These are phyloP conservation scores for Alternaria infectoria DNA, from an alignment of 2,329 filamentous ascomycete genomes.

Conservation along the genomic window DNA sequence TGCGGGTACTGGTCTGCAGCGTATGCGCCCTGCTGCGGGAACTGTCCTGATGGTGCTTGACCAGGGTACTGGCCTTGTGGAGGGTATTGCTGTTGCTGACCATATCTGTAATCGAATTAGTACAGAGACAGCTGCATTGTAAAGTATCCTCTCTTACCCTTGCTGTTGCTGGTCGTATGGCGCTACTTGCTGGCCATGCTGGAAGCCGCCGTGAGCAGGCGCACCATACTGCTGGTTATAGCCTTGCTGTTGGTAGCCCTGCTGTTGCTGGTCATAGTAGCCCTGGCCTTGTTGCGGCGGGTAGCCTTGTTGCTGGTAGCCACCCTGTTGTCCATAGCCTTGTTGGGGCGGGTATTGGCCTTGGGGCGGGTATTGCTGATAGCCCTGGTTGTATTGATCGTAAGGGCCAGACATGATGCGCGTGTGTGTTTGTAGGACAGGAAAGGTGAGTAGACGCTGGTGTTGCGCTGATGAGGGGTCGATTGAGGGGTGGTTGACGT, in stretches of 20 bases:
- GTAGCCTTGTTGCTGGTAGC: slow-evolving; percentile 39
- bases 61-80: slow-evolving; percentile 39
- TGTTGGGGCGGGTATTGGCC: slow-evolving; percentile 39
- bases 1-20: slow-evolving; percentile 47
- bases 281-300: slow-evolving; percentile 35
- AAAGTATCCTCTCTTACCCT: slow-evolving; percentile 31
- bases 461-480: slow-evolving; percentile 15
- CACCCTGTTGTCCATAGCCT: slow-evolving; percentile 40
- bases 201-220: slow-evolving; percentile 57
- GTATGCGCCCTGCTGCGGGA: slow-evolving; percentile 52
- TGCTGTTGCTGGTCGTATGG: slow-evolving; percentile 45
- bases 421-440: slow-evolving; percentile 8
- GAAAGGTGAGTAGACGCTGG: background rate
- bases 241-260: slow-evolving; percentile 36
- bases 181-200: slow-evolving; percentile 51
- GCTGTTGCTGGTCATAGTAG: slow-evolving; percentile 45
- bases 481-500: slow-evolving; percentile 21
- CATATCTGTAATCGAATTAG: slow-evolving; percentile 24
- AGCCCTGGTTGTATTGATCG: slow-evolving; percentile 51
- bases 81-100: slow-evolving; percentile 29
- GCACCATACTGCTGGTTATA: slow-evolving; percentile 52
- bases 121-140: background rate
- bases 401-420: slow-evolving; percentile 60
- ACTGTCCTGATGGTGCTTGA: slow-evolving; percentile 43
- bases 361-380: slow-evolving; percentile 47